Conservation (phyloP, 345 rosid species). For the Kandelia obovata region DNA sequence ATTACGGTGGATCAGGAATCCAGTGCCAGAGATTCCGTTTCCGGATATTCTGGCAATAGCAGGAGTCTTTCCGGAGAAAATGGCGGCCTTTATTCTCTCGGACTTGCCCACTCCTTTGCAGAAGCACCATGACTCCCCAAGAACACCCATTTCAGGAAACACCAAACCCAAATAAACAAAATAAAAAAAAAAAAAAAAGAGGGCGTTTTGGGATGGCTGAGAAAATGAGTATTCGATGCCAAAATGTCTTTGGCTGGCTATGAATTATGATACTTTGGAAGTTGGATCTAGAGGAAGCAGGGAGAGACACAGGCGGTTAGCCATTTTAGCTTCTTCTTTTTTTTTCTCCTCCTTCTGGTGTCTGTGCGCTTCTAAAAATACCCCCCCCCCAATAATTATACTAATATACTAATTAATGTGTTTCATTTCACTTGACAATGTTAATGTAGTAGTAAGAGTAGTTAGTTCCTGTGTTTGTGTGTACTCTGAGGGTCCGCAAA, state of each 20-base stretch:
- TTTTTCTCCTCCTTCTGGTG: too few relatives aligned
- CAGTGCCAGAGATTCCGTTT: conserved; percentile 49
- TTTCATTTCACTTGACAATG: too few relatives aligned
- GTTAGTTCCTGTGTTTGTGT: too few relatives aligned
- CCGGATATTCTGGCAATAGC: conserved; percentile 59
- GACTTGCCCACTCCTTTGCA: conserved; percentile 87
- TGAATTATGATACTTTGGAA: background rate
- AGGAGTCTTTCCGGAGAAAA: conserved; percentile 54
- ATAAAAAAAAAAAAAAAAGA: too few relatives aligned
- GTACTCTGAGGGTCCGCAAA: background rate
- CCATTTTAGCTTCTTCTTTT: too few relatives aligned
- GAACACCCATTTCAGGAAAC: conserved; percentile 50
- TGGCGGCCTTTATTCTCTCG: conserved; percentile 79
- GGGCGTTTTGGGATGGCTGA: background rate
- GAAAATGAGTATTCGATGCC: background rate
- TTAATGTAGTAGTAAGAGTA: too few relatives aligned
- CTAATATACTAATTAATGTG: too few relatives aligned
- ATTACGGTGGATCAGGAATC: conserved; percentile 84
- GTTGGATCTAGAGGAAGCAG: conserved; percentile 40
- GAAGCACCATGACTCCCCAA: conserved; percentile 78
- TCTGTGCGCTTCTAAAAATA: too few relatives aligned
- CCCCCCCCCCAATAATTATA: too few relatives aligned
- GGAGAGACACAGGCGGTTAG: too few relatives aligned
- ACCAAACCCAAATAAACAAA: background rate
- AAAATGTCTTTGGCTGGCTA: too few relatives aligned